Evolutionary conservation across 2,329 filamentous ascomycete species (phyloP), one percentile per base, ranked within the genome.

Genomic region (Sclerotinia borealis): DNA sequence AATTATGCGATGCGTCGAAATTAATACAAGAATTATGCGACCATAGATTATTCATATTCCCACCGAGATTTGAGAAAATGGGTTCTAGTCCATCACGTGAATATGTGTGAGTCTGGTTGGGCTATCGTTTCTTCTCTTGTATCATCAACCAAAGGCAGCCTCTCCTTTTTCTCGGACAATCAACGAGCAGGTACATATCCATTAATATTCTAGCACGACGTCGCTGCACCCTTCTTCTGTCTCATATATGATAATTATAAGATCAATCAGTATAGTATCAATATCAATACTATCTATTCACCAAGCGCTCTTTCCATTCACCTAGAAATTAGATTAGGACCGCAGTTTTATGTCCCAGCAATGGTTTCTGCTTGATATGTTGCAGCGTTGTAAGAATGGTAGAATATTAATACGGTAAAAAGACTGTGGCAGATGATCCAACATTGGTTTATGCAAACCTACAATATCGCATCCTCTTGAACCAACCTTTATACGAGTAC

Each of bases 171-270:
- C 19, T 55, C 52, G 37, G 52, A 22, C 54, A 34, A 45, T 36
- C 54, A 25, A 34, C 25, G 11, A 47, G 19, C 29, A 7, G 34
- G 47, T 45, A 8, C 31, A 4, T 3, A 34, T 43, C 25, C 22
- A 55, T 55, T 9, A 25, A 22, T 19, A n/a, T n/a, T n/a, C 17
- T 27, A n/a, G 39, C 22, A 31, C 41, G 13, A 49, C 9, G n/a
- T 49, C 31, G 56, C 37, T 59, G 31, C 56, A 59, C 56, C 31
- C 43, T 59, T 49, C 45, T 19, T 59, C 22, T 22, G 31, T 49
- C 29, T 19, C 43, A 37, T 50, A 49, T 27, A 37, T 15, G 31
- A 36, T 45, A n/a, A n/a, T n/a, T n/a, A n/a, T n/a, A 45, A 29
- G 27, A 45, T 41, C 27, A 45, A 45, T 36, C 54, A n/a, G 27